Conservation (phyloP, 176 grass and related monocot species). For the Stipa capillata region DNA sequence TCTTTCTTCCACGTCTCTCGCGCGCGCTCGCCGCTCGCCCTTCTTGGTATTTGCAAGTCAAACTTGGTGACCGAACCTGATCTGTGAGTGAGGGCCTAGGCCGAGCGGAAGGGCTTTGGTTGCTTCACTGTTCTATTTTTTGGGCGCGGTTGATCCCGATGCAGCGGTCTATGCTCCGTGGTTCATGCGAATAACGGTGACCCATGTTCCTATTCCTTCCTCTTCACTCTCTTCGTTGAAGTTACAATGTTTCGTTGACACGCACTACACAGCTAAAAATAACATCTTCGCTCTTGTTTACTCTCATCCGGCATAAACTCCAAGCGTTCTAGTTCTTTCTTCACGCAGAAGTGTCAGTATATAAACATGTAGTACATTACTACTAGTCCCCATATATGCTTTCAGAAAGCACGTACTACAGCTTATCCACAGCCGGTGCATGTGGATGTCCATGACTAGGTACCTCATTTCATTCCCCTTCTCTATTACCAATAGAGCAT, state of each 20-base stretch:
- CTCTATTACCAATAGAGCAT: not conserved
- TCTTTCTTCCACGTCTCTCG: no score
- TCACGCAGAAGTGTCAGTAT: not conserved
- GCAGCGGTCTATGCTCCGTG: conserved; percentile 29
- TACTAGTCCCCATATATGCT: not conserved
- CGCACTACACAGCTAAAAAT: not conserved
- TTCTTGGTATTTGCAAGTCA: conserved; percentile 32
- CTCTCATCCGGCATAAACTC: not conserved
- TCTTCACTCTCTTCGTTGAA: not conserved
- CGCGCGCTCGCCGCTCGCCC: no score
- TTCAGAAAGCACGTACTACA: not conserved
- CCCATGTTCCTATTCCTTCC: not conserved
- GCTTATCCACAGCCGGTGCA: not conserved
- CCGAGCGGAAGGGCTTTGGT: no score
- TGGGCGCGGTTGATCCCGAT: conserved; percentile 26
- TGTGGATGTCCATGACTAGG: not conserved
- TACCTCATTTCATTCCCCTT: not conserved
- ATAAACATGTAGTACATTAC: not conserved
- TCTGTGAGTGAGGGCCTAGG: no score
- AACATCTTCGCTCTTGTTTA: not conserved
- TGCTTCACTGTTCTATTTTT: no score
- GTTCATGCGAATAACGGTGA: not conserved
- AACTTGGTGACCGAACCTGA: conserved; percentile 3
- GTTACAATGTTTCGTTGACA: not conserved
- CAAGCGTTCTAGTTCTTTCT: not conserved